Base-by-base conservation (phyloP, 2,329 filamentous ascomycete genomes). In the Juglanconis sp. region DNA sequence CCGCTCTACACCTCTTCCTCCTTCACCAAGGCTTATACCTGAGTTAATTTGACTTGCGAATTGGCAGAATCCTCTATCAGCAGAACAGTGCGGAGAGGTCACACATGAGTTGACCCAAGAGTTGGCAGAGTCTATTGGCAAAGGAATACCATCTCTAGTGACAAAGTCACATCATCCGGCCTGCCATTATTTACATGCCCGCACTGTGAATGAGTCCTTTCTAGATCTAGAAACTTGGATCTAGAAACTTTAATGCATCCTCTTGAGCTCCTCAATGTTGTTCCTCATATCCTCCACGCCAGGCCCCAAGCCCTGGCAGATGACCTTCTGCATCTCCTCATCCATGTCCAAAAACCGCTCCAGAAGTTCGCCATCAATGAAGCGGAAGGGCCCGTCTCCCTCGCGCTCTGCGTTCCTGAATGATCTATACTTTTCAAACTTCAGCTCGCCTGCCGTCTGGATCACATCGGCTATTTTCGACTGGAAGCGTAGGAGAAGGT, bases 351-450 rank as follows among this genome's bases (percentile, higher is more conserved):
- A 73, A 70, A 97, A 97, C 55, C 85, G 76, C 75, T 98, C 94
- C 11, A 99, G 81, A 68, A 98, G 79, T 71, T 97, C 94, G 0
- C 94, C 95, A 69, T 99, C 95, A 11, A 99, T 85, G 68, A 98
- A 98, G 1, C 94, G 83, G 69, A 86, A 90, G 0, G 95, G 94
- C 44, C 89, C 91, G 0, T 90, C 87, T 0, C 85, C 84, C 61
- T 90, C 85, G 17, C 87, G 79, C 32, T 89, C 87, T 31, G 85
- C 79, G 57, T 87, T 96, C 63, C 86, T 86, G 76, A 94, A 96
- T 0, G 89, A 89, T n/a, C 95, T 85, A 77, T 91, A 99, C 30
- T 81, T 79, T 44, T 86, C 84, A 72, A 96, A 98, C 0, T 87
- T 81, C 53, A 96, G 84, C 52, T 87, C 78, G 0, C 95, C 95